These are phyloP conservation scores for Diaporthe citriasiana DNA, from an alignment of 2,329 filamentous ascomycete genomes.

Conservation along the genomic window DNA sequence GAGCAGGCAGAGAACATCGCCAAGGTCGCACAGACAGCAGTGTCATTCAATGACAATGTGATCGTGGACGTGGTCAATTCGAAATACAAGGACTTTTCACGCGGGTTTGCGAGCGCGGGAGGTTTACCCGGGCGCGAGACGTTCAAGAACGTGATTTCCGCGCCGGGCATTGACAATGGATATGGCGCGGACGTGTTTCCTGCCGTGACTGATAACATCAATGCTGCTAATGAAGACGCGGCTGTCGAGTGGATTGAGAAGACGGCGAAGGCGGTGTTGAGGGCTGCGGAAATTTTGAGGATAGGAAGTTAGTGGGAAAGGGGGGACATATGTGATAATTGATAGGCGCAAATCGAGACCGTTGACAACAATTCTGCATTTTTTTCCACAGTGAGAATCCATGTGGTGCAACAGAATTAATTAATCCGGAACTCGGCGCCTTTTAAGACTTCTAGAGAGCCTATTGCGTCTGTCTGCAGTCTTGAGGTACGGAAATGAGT, in stretches of 20 bases:
- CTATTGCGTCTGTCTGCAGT: too few relatives aligned
- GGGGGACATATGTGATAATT: too few relatives aligned
- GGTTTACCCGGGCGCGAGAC: constrained; percentile 12
- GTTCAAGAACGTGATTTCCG: constrained; percentile 21
- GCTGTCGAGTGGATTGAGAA: constrained; percentile 9
- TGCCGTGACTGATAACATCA: constrained; percentile 14
- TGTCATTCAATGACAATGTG: constrained; percentile 1
- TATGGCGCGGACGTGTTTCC: constrained; percentile 14
- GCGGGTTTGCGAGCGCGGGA: constrained; percentile 11
- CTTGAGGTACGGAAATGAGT: too few relatives aligned
- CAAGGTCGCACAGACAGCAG: background rate
- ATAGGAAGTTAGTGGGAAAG: background rate
- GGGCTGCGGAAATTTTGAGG: constrained; percentile 11
- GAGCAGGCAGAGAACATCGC: constrained; percentile 13
- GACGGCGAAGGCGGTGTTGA: constrained; percentile 13
- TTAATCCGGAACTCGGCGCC: too few relatives aligned
- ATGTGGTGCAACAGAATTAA: too few relatives aligned
- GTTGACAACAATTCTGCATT: too few relatives aligned
- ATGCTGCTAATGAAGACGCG: background rate
- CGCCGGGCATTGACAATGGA: constrained; percentile 7
- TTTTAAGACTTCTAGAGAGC: too few relatives aligned
- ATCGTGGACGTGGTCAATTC: constrained; percentile 16
- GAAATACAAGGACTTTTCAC: constrained; percentile 8
- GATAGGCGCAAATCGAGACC: too few relatives aligned
- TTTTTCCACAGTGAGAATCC: too few relatives aligned